A percentile compares a stretch with the other conserved stretches of the same genome.
These are phyloP conservation scores for Agarophyton chilense DNA, from an alignment of 23 red algal genomes.

Conservation along the genomic window DNA sequence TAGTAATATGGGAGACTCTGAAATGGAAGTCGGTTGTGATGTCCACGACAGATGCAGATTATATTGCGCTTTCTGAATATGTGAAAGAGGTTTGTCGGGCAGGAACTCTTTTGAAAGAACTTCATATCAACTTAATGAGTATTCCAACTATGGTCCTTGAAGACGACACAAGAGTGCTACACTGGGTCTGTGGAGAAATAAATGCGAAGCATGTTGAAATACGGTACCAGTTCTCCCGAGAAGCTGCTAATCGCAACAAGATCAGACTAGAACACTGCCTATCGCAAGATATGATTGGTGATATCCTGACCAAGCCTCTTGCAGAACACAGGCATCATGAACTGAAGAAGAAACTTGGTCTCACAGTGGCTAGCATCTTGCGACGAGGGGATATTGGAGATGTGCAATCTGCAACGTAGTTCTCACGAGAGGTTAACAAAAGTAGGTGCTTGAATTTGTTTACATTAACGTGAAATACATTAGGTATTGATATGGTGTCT, in stretches of 20 bases:
- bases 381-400: background rate
- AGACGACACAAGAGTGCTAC: no score
- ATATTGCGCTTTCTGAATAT: conserved; percentile 1
- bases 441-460: no score
- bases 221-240: background rate
- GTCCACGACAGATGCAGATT: conserved; percentile 48
- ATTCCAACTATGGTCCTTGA: background rate
- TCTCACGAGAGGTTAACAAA: no score
- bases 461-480: no score
- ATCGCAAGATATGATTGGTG: background rate
- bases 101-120: conserved; percentile 22
- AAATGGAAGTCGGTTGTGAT: conserved; percentile 26
- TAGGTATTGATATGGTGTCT: no score
- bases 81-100: background rate
- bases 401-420: no score
- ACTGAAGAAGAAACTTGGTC: no score
- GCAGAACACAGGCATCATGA: no score
- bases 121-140: background rate
- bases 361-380: no score
- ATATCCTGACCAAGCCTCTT: background rate
- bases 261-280: background rate
- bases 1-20: conserved; percentile 36
- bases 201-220: background rate
- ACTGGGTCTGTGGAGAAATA: background rate
- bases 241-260: background rate